Evolutionary conservation across 1,139 yeast genomes (phyloP), one percentile per base, ranked within the genome.

Genomic region (Candida sanyaensis): DNA sequence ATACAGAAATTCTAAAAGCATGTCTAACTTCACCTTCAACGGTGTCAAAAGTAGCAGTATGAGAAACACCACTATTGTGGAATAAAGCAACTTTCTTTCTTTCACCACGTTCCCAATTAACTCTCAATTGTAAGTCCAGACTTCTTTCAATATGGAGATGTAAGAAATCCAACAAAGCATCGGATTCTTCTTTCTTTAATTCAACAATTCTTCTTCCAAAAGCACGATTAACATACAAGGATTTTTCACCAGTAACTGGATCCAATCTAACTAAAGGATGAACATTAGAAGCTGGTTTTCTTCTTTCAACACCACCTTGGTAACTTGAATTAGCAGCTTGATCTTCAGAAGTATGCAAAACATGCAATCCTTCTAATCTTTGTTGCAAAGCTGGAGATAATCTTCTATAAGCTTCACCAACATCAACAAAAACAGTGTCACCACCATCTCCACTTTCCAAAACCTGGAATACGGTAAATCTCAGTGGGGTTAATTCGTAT

Each of bases 331-430:
- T 81, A 3, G 64, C 65, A 3, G 89, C 89, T 67, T 85, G 91
- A 49, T 84, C 88, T 33, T 68, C 75, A 1, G 88, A 83, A 6
- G 88, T 77, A 63, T 86, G 90, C 40, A 80, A 64, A 4, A 84
- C 89, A 51, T 80, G 64, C 48, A 66, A 62, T 3, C 63, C 56
- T 45, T 65, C 69, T 40, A 66, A 59, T 48, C 65, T 58, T 50
- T 59, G 56, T 52, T 64, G 63, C 49, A 63, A 57, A 7, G 61
- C 49, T 27, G 71, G 70, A 1, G 70, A 65, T 50, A 67, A 63
- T 49, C 71, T 58, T 43, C 55, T 61, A 55, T 63, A 67, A 5
- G 72, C 72, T 44, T 65, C 70, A 52, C 65, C 60, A 29, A 65
- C 58, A 51, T 66, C 71, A 26, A 66, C 55, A 51, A 65, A 67